Evolutionary conservation across 2,329 filamentous ascomycete species (phyloP).

Genomic region (Alternaria dauci): DNA sequence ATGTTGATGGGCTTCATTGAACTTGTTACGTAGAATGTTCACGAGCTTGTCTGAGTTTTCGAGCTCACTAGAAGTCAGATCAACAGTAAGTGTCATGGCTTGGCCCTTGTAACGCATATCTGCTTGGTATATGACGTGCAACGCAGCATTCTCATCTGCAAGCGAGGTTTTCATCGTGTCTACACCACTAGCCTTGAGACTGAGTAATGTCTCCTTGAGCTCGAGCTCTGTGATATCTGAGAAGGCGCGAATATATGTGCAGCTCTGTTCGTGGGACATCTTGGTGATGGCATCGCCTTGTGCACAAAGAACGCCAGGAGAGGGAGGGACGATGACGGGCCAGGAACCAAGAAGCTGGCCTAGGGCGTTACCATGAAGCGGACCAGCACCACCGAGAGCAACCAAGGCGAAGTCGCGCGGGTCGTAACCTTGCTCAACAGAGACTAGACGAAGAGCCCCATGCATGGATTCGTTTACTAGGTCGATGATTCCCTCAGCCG

Average conservation of each 20-base stretch:
- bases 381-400: constrained; percentile 61
- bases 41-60: constrained; percentile 42
- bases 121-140: constrained; percentile 52
- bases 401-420: constrained; percentile 61
- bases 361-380: constrained; percentile 61
- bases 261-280: constrained; percentile 58
- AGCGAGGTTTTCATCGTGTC: constrained; percentile 53
- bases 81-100: constrained; percentile 46
- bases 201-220: constrained; percentile 43
- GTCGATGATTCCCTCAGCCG: constrained; percentile 60
- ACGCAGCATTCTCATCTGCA: constrained; percentile 37
- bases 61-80: constrained; percentile 50
- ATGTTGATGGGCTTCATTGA: constrained; percentile 55
- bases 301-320: constrained; percentile 60
- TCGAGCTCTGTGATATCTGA: constrained; percentile 48
- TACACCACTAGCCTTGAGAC: constrained; percentile 51
- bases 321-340: constrained; percentile 63
- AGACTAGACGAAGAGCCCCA: constrained; percentile 60
- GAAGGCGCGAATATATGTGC: constrained; percentile 56
- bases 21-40: constrained; percentile 49
- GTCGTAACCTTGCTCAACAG: constrained; percentile 62
- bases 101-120: constrained; percentile 61
- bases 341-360: constrained; percentile 60
- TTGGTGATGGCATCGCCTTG: constrained; percentile 61
- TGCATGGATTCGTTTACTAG: constrained; percentile 63